Evolutionary conservation across 2,329 filamentous ascomycete species (phyloP), one percentile per base, ranked within the genome.

Genomic region (Trichoderma sp.): DNA sequence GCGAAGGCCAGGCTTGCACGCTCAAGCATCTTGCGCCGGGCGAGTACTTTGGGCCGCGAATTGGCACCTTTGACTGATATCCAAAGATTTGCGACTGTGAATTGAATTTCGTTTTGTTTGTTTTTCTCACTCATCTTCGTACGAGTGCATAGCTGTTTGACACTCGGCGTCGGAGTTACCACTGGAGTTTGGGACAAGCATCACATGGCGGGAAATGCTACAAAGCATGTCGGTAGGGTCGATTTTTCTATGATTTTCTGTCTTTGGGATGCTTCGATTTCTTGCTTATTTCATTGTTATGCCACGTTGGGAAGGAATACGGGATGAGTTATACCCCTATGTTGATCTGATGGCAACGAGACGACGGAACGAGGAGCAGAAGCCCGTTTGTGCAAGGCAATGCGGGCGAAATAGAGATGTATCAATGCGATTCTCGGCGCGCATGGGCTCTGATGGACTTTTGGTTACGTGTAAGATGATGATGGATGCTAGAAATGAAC

Each of bases 1-100:
- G 80, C 47, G 80, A 82, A 69, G 77, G 75, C 63, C 69, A 72
- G 17, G 74, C 78, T 3, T 82, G 80, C 66, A 73, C 74, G 12
- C 71, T 78, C 57, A 73, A 76, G 66, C 71, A 69, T 6, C 69
- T 81, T 7, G 69, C 67, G 2, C 67, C 71, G 1, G 76, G 74
- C 17, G 76, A 79, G 61, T 78, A 77, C 50, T 79, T 79, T 67
- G 78, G 78, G 17, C 78, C 78, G 21, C 72, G 77, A 44, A 63
- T 78, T 43, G 79, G 79, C 4, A 71, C 78, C 0, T 81, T 80
- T 64, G 70, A 70, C 62, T 75, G 67, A 73, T 62, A 67, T 57
- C 56, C 30, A 48, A 48, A 19, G 26, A 34, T 47, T 24, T 24
- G 51, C 19, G 26, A 12, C 26, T 45, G 7, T 50, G 17, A 3